These are phyloP conservation scores for Didymella glomerata DNA, from an alignment of 2,329 filamentous ascomycete genomes.

Conservation along the genomic window DNA sequence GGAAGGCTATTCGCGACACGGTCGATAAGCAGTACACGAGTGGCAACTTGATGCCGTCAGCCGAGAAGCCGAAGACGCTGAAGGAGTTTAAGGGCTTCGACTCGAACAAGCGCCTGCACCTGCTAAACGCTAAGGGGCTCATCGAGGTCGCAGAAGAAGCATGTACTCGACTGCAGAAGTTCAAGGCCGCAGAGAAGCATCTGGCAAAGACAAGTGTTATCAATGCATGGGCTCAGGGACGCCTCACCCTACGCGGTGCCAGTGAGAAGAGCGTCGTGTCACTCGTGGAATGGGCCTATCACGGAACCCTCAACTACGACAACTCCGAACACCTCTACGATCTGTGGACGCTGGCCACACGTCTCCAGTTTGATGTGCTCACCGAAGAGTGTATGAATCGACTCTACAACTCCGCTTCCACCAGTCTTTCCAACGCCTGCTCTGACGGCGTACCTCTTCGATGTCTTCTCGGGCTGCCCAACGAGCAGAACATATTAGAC, in stretches of 20 bases:
- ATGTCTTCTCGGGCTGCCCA: slow-evolving; percentile 1
- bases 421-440: slow-evolving; percentile 16
- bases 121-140: slow-evolving; percentile 25
- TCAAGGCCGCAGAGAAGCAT: slow-evolving; percentile 22
- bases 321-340: slow-evolving; percentile 25
- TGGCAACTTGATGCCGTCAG: slow-evolving; percentile 7
- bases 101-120: slow-evolving; percentile 11
- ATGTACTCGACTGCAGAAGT: slow-evolving; percentile 2
- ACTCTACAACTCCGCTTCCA: slow-evolving; percentile 14
- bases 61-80: not conserved
- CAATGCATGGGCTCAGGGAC: slow-evolving; percentile 32
- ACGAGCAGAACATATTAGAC: not conserved
- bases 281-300: slow-evolving; percentile 35
- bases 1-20: not conserved
- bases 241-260: slow-evolving; percentile 23
- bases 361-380: slow-evolving; percentile 27
- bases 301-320: slow-evolving; percentile 1
- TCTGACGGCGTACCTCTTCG: slow-evolving; percentile 14
- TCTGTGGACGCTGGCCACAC: slow-evolving; percentile 25
- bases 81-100: slow-evolving; percentile 5
- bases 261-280: slow-evolving; percentile 20
- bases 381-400: slow-evolving; percentile 24
- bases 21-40: slow-evolving; percentile 4
- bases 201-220: slow-evolving; percentile 2
- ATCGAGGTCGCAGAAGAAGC: slow-evolving; percentile 12